phyloP scores from a whole-genome alignment of 495 filamentous ascomycete species.

The Geoglossum glabrum region DNA sequence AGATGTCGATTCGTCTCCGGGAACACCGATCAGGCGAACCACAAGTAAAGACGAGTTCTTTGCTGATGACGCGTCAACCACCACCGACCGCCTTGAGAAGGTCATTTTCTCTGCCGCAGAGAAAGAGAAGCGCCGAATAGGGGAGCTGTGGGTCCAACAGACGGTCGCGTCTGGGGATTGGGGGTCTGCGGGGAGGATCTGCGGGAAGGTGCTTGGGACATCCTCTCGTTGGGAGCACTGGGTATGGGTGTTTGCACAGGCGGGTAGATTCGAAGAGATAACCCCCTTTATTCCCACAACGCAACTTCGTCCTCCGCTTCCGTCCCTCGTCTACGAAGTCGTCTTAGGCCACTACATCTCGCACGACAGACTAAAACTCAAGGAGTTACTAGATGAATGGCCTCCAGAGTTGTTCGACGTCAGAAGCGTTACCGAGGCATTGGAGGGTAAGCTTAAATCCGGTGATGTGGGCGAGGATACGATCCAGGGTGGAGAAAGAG shows the following conservation, averaged over 20 bases:
- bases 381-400: constrained; percentile 69
- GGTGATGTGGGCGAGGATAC: constrained; percentile 48
- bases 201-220: constrained; percentile 60
- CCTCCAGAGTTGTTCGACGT: constrained; percentile 66
- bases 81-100: constrained; percentile 24
- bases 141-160: constrained; percentile 81
- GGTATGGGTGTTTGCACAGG: constrained; percentile 75
- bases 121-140: constrained; percentile 79
- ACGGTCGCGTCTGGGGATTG: constrained; percentile 54
- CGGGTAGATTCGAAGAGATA: constrained; percentile 73
- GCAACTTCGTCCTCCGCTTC: constrained; percentile 55
- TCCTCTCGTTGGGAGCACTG: constrained; percentile 80
- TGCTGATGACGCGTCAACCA: constrained; percentile 48
- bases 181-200: constrained; percentile 53
- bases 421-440: constrained; percentile 40
- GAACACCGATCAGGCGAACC: constrained; percentile 30
- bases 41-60: constrained; percentile 56
- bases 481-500: constrained; percentile 38
- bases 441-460: constrained; percentile 54
- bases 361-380: constrained; percentile 43
- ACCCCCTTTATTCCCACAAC: constrained; percentile 59
- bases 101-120: constrained; percentile 39
- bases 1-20: constrained; percentile 20
- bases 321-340: constrained; percentile 65
- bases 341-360: constrained; percentile 72